Percentiles rank a stretch among this genome's conserved stretches.
Evolutionary conservation across 1,139 yeast species (phyloP).

Genomic region (Nakaseomyces nivariensis): DNA sequence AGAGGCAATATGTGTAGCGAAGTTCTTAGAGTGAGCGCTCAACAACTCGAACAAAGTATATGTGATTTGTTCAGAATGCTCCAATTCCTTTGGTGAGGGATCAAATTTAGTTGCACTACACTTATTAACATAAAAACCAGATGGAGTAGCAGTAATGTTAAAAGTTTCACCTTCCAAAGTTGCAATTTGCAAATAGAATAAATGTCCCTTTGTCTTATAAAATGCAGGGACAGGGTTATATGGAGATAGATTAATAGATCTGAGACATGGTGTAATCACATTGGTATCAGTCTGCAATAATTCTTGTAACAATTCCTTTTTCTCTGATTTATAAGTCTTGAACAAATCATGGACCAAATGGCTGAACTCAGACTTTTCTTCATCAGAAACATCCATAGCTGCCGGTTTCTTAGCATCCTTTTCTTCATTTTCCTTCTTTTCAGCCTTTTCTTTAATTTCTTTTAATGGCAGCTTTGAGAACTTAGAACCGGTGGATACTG

Average conservation of each 20-base stretch:
- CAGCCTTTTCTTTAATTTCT: conserved; percentile 16
- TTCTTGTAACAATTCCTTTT: conserved; percentile 13
- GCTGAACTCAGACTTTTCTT: conserved; percentile 26
- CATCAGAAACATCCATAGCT: conserved; percentile 24
- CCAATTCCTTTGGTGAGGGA: conserved; percentile 39
- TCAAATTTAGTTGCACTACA: conserved; percentile 63
- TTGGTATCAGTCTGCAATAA: conserved; percentile 21
- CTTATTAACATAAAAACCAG: conserved; percentile 72
- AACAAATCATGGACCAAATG: conserved; percentile 23
- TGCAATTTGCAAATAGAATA: conserved; percentile 62
- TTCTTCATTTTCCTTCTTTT: conserved; percentile 10
- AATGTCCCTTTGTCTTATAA: conserved; percentile 59
- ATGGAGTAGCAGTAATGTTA: conserved; percentile 65
- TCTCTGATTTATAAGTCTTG: conserved; percentile 8
- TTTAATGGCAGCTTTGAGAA: conserved; percentile 21
- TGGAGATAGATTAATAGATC: conserved; percentile 55
- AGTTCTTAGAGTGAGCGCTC: conserved; percentile 30
- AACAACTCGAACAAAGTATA: conserved; percentile 29
- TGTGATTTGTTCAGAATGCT: conserved; percentile 14
- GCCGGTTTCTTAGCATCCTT: conserved; percentile 14
- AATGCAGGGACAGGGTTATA: conserved; percentile 81
- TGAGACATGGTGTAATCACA: conserved; percentile 32
- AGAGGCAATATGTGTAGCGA: conserved; percentile 30
- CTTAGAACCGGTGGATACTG: conserved; percentile 25
- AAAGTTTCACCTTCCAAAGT: conserved; percentile 74